Evolutionary conservation across 345 rosid species (phyloP), one percentile per base, ranked within the genome.

Genomic region (Rhodamnia argentea): DNA sequence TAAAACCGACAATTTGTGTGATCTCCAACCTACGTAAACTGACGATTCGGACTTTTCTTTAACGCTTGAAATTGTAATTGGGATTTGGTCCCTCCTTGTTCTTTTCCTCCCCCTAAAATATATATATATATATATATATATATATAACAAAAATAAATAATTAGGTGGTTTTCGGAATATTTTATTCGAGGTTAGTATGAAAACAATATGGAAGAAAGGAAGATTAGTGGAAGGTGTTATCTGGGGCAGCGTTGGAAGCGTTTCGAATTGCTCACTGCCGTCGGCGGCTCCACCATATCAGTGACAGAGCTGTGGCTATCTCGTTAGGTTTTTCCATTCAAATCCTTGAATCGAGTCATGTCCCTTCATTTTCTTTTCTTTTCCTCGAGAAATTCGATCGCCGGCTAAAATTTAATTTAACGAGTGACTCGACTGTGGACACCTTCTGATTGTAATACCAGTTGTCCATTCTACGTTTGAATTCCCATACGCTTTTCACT

Each of bases 361-460:
- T 62, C 75, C 42, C 11, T 29, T 8, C 22, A 4, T 14, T 14
- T 62, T 29, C 11, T 29, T 60, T 62, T 27, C 15, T 27, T 62
- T 14, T 13, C 5, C 20, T 62, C 2, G 23, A 62, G 23, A 62
- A 62, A 29, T 15, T 64, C 4, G 44, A 29, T 16, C 2, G 40
- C 16, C 3, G 10, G 6, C 24, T 29, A 7, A 64, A 4, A 32
- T 32, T 6, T 64, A 15, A 64, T 64, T 1, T 32, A 16, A 64
- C 13, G 29, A 13, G 15, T 2, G 6, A 11, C 14, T 26, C 7
- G 3, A 64, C 4, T 4, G 44, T 8, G 10, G 24, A 9, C 40
- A 32, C 9, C 6, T 64, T 32, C 0, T 2, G 13, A 64, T 32
- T 32, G 16, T 1, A 2, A 64, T n/a, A 59, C 3, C 6, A 1